These are phyloP conservation scores for Dictyostelium brefeldianum DNA, from an alignment of 78 protist genomes.

Conservation along the genomic window DNA sequence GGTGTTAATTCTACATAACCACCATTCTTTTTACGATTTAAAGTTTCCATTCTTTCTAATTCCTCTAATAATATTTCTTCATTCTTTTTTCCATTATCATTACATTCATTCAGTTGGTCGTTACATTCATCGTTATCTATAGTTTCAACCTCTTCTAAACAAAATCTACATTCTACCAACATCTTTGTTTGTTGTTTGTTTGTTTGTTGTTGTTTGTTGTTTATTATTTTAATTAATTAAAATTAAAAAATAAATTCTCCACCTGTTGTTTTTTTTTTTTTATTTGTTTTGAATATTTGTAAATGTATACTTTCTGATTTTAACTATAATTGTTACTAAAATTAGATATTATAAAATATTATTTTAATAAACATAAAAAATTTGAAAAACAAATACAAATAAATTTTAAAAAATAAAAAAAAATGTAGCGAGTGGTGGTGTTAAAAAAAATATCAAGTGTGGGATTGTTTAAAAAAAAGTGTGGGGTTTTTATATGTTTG, in stretches of 20 bases:
- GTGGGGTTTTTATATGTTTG: no score
- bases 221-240: neutral
- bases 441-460: no score
- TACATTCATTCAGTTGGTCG: no score
- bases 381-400: neutral
- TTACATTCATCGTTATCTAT: neutral
- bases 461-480: no score
- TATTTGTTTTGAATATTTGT: neutral
- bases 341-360: no score
- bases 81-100: neutral
- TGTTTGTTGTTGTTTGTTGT: neutral
- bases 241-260: no score
- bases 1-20: slow-evolving; percentile 53
- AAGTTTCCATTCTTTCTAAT: neutral
- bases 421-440: no score
- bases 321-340: neutral
- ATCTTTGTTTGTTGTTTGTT: slow-evolving; percentile 14
- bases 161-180: slow-evolving; percentile 81
- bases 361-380: no score
- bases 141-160: slow-evolving; percentile 74
- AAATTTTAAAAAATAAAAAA: no score
- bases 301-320: no score
- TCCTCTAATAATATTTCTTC: neutral
- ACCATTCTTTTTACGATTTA: neutral
- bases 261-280: no score